Conservation (phyloP, 116 monocot species). For the Phalaenopsis hybrid region DNA sequence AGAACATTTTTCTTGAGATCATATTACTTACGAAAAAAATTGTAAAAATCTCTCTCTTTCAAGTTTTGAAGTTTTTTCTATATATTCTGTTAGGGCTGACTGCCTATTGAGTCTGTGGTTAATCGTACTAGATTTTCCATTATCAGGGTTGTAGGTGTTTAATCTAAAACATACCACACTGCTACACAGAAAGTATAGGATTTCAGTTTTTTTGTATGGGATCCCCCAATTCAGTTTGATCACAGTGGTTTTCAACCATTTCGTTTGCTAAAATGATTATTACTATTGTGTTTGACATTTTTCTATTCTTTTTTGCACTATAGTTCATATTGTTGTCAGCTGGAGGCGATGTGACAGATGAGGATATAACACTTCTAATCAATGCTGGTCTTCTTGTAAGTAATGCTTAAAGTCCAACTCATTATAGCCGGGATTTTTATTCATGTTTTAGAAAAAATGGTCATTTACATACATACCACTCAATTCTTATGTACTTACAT, state of each 20-base stretch:
- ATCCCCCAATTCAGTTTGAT: no score
- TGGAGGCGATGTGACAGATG: constrained; percentile 22
- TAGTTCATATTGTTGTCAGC: constrained; percentile 18
- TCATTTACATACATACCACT: no score
- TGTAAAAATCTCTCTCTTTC: neutral
- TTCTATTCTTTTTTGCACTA: constrained; percentile 9
- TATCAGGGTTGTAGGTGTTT: neutral
- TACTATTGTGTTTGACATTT: constrained; percentile 1
- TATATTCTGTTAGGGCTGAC: neutral
- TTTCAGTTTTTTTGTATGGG: neutral
- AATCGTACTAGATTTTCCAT: neutral
- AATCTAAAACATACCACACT: neutral
- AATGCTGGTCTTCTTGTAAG: constrained; percentile 33
- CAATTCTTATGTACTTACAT: no score
- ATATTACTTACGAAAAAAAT: neutral
- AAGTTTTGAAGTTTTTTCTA: neutral
- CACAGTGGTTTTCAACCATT: neutral
- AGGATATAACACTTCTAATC: constrained; percentile 21
- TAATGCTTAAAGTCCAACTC: constrained; percentile 5
- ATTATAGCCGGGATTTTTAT: neutral
- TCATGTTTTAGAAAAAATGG: neutral
- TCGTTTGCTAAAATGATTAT: neutral
- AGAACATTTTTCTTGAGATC: neutral
- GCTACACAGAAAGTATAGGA: neutral
- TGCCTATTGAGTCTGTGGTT: neutral